Evolutionary conservation across 176 grass and related monocot genomes (phyloP), one percentile per base, ranked within the genome.

Genomic region (Otatea glauca): DNA sequence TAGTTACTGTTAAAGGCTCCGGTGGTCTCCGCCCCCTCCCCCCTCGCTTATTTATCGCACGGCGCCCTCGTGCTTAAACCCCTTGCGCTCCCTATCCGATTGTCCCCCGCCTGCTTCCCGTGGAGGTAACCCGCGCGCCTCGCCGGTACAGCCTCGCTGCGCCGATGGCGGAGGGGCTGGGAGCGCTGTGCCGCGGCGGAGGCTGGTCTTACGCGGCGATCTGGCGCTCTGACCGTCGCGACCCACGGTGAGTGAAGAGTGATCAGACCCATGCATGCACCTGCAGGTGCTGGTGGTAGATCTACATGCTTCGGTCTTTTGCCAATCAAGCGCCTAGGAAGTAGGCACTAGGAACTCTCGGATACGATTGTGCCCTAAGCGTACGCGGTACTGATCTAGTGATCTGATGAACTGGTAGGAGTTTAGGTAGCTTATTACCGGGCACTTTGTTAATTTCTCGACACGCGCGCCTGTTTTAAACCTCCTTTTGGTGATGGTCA

Each of bases 161-260:
- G 2, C 50, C 62, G 20, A 79, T 93, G 85, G 88, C 87, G 84
- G 95, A 51, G 65, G 76, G 80, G 42, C 91, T 98, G 70, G 91
- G 42, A 34, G 82, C 68, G 68, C 89, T 98, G 47, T 98, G 96
- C 83, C 76, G 84, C 54, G 72, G 89, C 79, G 89, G 91, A 7
- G 87, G 93, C n/a, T 98, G 96, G 96, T 93, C 91, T 50, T 98
- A 98, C 88, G 92, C 72, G 20, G 87, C 92, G 76, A 86, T 92
- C 70, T 98, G 96, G 96, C 83, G 89, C 80, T 88, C 89, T 76
- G 89, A 95, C 87, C 85, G 81, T 53, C 83, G 89, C 61, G 91
- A 98, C 65, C 87, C 92, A 27, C 75, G 91, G 96, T 98, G 87
- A 69, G 60, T 80, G 25, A 49, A 14, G 5, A 51, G 5, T 5